Conservation (phyloP, 345 rosid species). For the Arabis alpina region DNA sequence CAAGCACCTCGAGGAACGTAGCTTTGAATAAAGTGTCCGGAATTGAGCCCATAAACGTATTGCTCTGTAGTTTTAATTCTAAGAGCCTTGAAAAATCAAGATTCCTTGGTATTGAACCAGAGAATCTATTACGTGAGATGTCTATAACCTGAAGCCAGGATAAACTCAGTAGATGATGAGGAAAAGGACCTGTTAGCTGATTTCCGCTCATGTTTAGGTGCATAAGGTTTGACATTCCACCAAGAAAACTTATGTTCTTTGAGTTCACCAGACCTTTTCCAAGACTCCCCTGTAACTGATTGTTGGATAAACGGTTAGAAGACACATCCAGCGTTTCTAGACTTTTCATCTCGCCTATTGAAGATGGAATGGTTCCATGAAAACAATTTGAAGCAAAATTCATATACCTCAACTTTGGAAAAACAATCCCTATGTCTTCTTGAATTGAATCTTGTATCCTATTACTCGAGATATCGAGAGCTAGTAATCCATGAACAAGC, state of each 20-base stretch:
- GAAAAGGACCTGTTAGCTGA: conserved; percentile 44
- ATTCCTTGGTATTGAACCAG: conserved; percentile 65
- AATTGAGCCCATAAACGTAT: conserved; percentile 51
- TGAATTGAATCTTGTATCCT: conserved; percentile 11
- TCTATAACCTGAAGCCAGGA: conserved; percentile 50
- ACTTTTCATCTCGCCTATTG: conserved; percentile 29
- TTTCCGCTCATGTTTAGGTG: conserved; percentile 24
- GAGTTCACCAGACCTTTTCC: conserved; percentile 8
- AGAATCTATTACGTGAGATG: conserved; percentile 59
- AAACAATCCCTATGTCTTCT: conserved; percentile 32
- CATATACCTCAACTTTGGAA: conserved; percentile 24
- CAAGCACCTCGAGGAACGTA: conserved; percentile 51
- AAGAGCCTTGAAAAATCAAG: conserved; percentile 44
- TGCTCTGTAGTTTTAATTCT: conserved; percentile 21
- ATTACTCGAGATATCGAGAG: conserved; percentile 37
- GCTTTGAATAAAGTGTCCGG: conserved; percentile 51
- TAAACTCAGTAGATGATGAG: conserved; percentile 55
- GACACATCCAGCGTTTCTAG: conserved; percentile 30
- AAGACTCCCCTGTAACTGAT: conserved; percentile 27
- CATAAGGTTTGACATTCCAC: background rate
- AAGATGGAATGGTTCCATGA: conserved; percentile 35
- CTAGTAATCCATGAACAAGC: conserved; percentile 21
- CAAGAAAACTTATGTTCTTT: background rate
- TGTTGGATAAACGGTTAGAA: conserved; percentile 28
- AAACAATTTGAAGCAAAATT: conserved; percentile 21